A percentile compares a stretch with the other conserved stretches of the same genome.
These are phyloP conservation scores for Boletus vermiculosoides DNA, from an alignment of 768 basidiomycete genomes.

Conservation along the genomic window DNA sequence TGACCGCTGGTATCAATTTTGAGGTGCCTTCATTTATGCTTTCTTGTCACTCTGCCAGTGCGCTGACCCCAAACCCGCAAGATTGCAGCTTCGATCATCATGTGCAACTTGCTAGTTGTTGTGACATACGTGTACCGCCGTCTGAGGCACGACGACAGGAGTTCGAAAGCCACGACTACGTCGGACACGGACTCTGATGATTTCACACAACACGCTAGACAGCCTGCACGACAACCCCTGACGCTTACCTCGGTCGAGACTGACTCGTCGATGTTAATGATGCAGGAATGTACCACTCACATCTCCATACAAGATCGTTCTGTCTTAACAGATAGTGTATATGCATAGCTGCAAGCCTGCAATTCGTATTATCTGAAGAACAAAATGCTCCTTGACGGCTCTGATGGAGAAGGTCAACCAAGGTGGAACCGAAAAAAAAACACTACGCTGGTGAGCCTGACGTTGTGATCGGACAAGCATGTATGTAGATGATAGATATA, in stretches of 20 bases:
- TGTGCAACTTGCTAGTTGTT: slow-evolving; percentile 18
- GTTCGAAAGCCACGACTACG: not conserved
- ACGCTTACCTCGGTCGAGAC: not conserved
- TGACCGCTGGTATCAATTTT: not conserved
- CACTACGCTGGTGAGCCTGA: too few relatives aligned
- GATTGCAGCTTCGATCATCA: slow-evolving; percentile 9
- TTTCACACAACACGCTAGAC: not conserved
- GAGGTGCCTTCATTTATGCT: slow-evolving; percentile 1
- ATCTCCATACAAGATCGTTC: not conserved
- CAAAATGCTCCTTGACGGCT: not conserved
- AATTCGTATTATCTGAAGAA: not conserved
- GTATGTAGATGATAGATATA: too few relatives aligned
- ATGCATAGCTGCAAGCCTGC: too few relatives aligned
- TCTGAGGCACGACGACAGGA: not conserved
- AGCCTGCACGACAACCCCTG: not conserved
- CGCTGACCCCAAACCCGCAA: not conserved
- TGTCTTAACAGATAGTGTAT: not conserved
- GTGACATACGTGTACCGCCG: slow-evolving; percentile 18
- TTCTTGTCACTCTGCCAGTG: not conserved
- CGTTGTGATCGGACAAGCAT: too few relatives aligned
- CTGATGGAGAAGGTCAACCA: not conserved
- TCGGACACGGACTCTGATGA: slow-evolving; percentile 5
- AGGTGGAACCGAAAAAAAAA: not conserved
- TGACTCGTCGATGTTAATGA: not conserved
- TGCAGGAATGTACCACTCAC: not conserved